These are phyloP conservation scores for Aspergillus nanangensis DNA, from an alignment of 495 filamentous ascomycete genomes.

Conservation along the genomic window DNA sequence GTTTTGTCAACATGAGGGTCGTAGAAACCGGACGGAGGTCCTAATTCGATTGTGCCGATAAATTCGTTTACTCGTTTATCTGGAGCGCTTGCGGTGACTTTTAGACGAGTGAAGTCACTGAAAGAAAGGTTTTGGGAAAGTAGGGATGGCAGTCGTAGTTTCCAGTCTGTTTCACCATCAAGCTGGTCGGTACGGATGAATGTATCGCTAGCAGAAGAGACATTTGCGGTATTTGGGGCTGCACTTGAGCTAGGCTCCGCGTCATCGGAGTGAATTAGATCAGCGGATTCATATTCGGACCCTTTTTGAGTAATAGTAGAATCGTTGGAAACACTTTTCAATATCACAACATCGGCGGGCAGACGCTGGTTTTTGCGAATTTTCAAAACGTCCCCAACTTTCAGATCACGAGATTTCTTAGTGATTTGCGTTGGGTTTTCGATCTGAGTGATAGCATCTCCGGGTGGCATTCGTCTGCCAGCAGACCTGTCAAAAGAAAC, in stretches of 20 bases:
- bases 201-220: conserved; percentile 64
- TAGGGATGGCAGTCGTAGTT: conserved; percentile 80
- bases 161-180: conserved; percentile 99
- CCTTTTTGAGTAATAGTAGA: conserved; percentile 18
- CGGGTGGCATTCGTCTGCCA: conserved; percentile 15
- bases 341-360: conserved; percentile 89
- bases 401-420: conserved; percentile 83
- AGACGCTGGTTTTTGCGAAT: conserved; percentile 86
- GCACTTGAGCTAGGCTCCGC: conserved; percentile 8
- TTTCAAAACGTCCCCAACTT: conserved; percentile 91
- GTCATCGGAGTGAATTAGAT: conserved; percentile 23
- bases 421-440: conserved; percentile 49
- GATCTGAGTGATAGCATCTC: background rate
- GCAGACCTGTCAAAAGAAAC: conserved; percentile 54
- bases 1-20: conserved; percentile 42
- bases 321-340: conserved; percentile 78
- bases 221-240: conserved; percentile 9
- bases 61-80: conserved; percentile 94
- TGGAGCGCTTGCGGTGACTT: conserved; percentile 79
- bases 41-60: conserved; percentile 71
- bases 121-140: conserved; percentile 71
- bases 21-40: conserved; percentile 34
- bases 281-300: conserved; percentile 14
- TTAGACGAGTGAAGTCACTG: conserved; percentile 65
- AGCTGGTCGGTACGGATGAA: conserved; percentile 98